A percentile compares a stretch with the other conserved stretches of the same genome.
phyloP scores from a whole-genome alignment of 768 basidiomycete species.

The Gyrodon lividus region DNA sequence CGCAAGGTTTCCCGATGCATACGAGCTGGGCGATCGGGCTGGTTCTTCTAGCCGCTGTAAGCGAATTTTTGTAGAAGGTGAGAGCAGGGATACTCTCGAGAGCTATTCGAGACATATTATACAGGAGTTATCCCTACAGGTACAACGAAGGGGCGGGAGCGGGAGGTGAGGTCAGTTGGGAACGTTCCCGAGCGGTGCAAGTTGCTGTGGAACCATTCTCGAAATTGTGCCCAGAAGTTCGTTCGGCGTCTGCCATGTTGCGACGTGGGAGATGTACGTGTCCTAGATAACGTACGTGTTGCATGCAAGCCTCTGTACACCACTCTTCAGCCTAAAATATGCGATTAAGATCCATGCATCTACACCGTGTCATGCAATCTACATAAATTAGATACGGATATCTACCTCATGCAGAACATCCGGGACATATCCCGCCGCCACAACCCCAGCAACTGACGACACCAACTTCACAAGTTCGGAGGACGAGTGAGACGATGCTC shows the following conservation, averaged over 20 bases:
- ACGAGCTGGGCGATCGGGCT: slow-evolving; percentile 72
- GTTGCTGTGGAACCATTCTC: neutral
- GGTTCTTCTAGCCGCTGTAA: slow-evolving; percentile 67
- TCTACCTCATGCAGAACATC: slow-evolving; percentile 47
- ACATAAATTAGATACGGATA: neutral
- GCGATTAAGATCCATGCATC: neutral
- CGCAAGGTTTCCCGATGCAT: slow-evolving; percentile 80
- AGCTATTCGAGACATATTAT: slow-evolving; percentile 63
- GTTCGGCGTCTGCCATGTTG: neutral
- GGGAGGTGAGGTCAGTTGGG: neutral
- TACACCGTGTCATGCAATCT: neutral
- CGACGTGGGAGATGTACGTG: slow-evolving; percentile 1
- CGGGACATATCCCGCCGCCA: slow-evolving; percentile 67
- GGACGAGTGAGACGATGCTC: slow-evolving; percentile 73
- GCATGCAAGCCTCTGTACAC: neutral
- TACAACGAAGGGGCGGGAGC: neutral
- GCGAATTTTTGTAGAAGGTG: slow-evolving; percentile 69
- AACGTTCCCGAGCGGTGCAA: neutral
- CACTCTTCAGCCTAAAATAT: neutral
- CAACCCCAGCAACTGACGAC: slow-evolving; percentile 88
- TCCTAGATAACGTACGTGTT: too few species aligned
- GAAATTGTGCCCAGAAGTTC: too few species aligned
- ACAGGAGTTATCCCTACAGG: neutral
- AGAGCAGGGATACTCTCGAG: slow-evolving; percentile 72
- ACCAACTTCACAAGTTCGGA: slow-evolving; percentile 74